Conservation (phyloP, 106 monocot genomes). For the Cymbidium sinense region DNA sequence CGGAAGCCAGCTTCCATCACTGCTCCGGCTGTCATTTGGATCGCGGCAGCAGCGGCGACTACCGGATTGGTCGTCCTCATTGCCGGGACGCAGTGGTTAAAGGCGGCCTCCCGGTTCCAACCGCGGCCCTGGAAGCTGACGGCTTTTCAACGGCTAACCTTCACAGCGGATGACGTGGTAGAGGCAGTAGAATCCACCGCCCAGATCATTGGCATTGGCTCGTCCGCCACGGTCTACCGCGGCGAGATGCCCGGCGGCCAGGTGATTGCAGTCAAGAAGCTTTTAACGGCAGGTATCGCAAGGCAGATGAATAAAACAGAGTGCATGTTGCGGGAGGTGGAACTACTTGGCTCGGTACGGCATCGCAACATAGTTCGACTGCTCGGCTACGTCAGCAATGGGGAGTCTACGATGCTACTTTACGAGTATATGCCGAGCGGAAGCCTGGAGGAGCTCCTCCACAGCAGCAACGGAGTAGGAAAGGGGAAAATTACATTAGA, state of each 20-base stretch:
- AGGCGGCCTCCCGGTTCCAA: not conserved
- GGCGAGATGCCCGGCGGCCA: slow-evolving; percentile 80
- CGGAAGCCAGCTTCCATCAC: slow-evolving; percentile 7
- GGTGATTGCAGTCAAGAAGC: slow-evolving; percentile 81
- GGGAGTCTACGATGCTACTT: slow-evolving; percentile 60
- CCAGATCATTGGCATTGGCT: slow-evolving; percentile 68
- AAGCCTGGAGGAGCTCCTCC: slow-evolving; percentile 73
- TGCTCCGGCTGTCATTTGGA: slow-evolving; percentile 44
- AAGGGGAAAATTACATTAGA: slow-evolving; percentile 11
- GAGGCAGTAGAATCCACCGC: slow-evolving; percentile 26
- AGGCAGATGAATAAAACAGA: slow-evolving; percentile 7
- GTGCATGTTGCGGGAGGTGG: slow-evolving; percentile 47
- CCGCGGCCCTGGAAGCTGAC: slow-evolving; percentile 63
- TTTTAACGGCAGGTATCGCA: slow-evolving; percentile 38
- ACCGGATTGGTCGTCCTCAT: slow-evolving; percentile 39
- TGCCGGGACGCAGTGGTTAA: slow-evolving; percentile 27
- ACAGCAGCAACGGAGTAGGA: slow-evolving; percentile 12
- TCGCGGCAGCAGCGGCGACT: slow-evolving; percentile 45
- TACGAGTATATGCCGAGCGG: slow-evolving; percentile 98
- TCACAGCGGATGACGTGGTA: slow-evolving; percentile 82
- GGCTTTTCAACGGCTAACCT: slow-evolving; percentile 74
- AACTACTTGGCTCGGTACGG: slow-evolving; percentile 66
- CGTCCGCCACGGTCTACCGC: slow-evolving; percentile 74
- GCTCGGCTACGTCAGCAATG: slow-evolving; percentile 67
- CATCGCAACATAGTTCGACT: slow-evolving; percentile 89